Evolutionary conservation across 1,284 basidiomycete species (phyloP).

Genomic region (Phellinidium pouzarii): DNA sequence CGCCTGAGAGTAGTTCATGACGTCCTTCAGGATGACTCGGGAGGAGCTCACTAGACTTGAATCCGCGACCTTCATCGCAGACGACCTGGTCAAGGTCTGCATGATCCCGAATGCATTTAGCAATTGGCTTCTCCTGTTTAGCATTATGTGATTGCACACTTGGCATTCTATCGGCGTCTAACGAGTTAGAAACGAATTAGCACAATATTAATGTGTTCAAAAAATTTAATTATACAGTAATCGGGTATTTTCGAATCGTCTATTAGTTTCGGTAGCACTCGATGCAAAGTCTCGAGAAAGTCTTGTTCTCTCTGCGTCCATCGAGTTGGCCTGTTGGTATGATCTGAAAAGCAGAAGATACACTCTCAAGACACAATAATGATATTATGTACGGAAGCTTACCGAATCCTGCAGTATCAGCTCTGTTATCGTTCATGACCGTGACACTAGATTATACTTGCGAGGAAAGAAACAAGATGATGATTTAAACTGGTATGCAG

Average conservation of each 20-base stretch:
- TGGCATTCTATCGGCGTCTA: too few species aligned
- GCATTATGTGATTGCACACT: not conserved
- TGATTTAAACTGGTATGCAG: too few species aligned
- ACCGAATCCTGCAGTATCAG: too few species aligned
- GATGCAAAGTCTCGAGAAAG: not conserved
- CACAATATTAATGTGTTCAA: too few species aligned
- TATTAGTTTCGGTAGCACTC: not conserved
- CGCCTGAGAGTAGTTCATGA: not conserved
- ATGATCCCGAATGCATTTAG: not conserved
- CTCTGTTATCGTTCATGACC: too few species aligned
- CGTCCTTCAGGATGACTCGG: not conserved
- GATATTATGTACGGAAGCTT: too few species aligned
- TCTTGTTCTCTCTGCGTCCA: not conserved
- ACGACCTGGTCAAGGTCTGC: not conserved
- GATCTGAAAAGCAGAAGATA: too few species aligned
- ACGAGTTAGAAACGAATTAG: too few species aligned
- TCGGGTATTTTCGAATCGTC: not conserved
- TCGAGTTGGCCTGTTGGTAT: slow-evolving; percentile 3
- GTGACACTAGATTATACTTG: too few species aligned
- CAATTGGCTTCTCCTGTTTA: not conserved
- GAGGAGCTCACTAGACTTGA: not conserved
- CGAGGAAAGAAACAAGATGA: too few species aligned
- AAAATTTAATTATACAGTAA: not conserved
- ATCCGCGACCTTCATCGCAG: not conserved
- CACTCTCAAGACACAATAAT: too few species aligned